phyloP scores from a whole-genome alignment of 2,329 filamentous ascomycete genomes.

The Triangularia setosa region DNA sequence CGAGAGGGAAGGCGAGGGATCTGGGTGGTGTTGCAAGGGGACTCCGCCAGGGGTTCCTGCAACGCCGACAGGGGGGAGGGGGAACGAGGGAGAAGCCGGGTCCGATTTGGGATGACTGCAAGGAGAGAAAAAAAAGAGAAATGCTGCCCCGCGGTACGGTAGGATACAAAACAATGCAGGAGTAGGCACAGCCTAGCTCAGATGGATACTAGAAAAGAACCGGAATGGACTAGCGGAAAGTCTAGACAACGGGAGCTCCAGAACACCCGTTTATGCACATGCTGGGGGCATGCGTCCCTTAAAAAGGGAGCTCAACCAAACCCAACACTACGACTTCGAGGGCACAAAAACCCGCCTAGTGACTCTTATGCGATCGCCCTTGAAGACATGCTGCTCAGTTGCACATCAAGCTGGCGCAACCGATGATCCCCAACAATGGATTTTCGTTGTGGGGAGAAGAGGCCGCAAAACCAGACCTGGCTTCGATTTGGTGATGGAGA shows the following conservation, averaged over 20 bases:
- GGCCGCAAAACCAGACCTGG: not conserved
- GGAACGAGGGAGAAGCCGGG: not conserved
- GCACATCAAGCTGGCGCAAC: slow-evolving; percentile 16
- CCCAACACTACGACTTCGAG: slow-evolving; percentile 5
- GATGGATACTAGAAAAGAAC: not conserved
- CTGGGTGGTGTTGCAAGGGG: slow-evolving; percentile 10
- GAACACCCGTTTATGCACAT: slow-evolving; percentile 8
- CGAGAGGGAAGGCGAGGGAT: not conserved
- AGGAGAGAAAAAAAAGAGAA: not conserved
- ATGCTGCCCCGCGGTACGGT: not conserved
- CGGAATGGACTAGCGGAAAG: slow-evolving; percentile 1
- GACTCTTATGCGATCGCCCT: slow-evolving; percentile 15
- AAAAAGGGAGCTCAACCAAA: not conserved
- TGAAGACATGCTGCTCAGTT: slow-evolving; percentile 8
- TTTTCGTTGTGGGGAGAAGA: not conserved
- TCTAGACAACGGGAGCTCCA: slow-evolving; percentile 1
- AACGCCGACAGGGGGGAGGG: slow-evolving; percentile 12
- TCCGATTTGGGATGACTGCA: slow-evolving; percentile 5
- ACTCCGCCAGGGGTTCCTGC: slow-evolving; percentile 8
- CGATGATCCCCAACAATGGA: not conserved
- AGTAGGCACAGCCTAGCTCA: slow-evolving; percentile 21
- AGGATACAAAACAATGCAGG: slow-evolving; percentile 8
- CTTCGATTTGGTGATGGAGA: not conserved
- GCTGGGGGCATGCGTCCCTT: not conserved
- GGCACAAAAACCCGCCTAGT: not conserved